These are phyloP conservation scores for Diplodia mutila DNA, from an alignment of 2,329 filamentous ascomycete genomes.

Conservation along the genomic window DNA sequence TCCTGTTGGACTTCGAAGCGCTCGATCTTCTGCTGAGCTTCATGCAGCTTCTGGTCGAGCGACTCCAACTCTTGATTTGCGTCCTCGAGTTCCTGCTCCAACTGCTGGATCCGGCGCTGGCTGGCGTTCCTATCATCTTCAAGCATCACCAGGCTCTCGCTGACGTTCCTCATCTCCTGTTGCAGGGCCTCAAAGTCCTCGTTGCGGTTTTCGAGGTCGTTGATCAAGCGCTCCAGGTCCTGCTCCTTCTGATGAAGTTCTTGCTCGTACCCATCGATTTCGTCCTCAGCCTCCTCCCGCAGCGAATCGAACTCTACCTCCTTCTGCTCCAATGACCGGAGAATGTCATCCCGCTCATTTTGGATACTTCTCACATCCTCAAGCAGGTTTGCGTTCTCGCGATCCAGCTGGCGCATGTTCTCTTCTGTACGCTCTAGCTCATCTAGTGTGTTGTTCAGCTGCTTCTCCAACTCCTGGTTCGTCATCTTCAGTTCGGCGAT, in stretches of 20 bases:
- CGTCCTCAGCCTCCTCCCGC: constrained; percentile 61
- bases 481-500: constrained; percentile 84
- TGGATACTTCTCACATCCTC: constrained; percentile 80
- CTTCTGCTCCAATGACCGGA: constrained; percentile 71
- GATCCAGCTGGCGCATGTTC: constrained; percentile 68
- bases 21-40: constrained; percentile 85
- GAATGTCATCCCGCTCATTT: constrained; percentile 81
- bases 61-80: constrained; percentile 85
- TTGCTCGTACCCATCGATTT: constrained; percentile 60
- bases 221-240: constrained; percentile 70
- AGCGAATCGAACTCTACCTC: constrained; percentile 58
- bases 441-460: constrained; percentile 78
- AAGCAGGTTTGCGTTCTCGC: constrained; percentile 79
- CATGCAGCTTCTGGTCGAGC: constrained; percentile 79
- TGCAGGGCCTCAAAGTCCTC: constrained; percentile 93
- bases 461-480: constrained; percentile 84
- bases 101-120: constrained; percentile 74
- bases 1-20: constrained; percentile 89
- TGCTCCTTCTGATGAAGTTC: constrained; percentile 74
- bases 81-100: constrained; percentile 81
- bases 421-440: constrained; percentile 71
- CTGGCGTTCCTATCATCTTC: constrained; percentile 89
- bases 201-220: constrained; percentile 73
- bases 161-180: constrained; percentile 89
- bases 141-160: constrained; percentile 80